Percentiles rank a stretch among this genome's conserved stretches.
Evolutionary conservation across 2,329 filamentous ascomycete species (phyloP).

Genomic region (Colletotrichum falcatum): DNA sequence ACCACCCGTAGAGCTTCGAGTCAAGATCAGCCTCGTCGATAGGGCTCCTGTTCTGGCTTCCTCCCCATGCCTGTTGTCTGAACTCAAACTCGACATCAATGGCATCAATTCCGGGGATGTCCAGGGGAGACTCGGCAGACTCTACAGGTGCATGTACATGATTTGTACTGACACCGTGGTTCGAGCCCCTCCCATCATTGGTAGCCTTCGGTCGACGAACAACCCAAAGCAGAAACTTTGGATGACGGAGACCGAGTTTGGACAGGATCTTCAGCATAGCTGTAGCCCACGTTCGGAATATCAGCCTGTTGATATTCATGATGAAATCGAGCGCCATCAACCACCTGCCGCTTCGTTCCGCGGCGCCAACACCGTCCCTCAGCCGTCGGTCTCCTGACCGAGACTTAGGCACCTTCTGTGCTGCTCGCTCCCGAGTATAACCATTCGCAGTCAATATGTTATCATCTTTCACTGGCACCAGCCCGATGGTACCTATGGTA

Average conservation of each 20-base stretch:
- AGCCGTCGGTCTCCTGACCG: constrained; percentile 58
- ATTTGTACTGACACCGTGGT: constrained; percentile 9
- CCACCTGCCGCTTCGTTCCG: constrained; percentile 84
- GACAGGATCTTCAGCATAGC: constrained; percentile 66
- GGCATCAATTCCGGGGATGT: constrained; percentile 69
- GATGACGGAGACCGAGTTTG: constrained; percentile 70
- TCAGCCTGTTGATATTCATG: constrained; percentile 76
- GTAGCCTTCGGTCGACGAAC: constrained; percentile 54
- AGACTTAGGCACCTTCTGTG: constrained; percentile 66
- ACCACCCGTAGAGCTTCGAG: constrained; percentile 83
- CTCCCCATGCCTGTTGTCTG: constrained; percentile 67
- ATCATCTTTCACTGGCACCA: constrained; percentile 65
- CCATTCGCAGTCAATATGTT: constrained; percentile 62
- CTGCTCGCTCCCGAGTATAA: constrained; percentile 77
- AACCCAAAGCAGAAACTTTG: constrained; percentile 71
- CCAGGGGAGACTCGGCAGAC: constrained; percentile 51
- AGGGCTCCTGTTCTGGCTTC: constrained; percentile 49
- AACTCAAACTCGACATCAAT: constrained; percentile 87
- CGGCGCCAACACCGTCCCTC: constrained; percentile 79
- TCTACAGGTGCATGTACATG: not conserved
- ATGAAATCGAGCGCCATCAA: constrained; percentile 81
- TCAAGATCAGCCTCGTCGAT: constrained; percentile 76
- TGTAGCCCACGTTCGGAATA: constrained; percentile 69
- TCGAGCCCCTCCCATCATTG: constrained; percentile 36
- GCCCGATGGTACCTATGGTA: constrained; percentile 64